A percentile compares a stretch with the other conserved stretches of the same genome.
Evolutionary conservation across 768 basidiomycete species (phyloP).

Genomic region (Udeniomyces megalosporus): DNA sequence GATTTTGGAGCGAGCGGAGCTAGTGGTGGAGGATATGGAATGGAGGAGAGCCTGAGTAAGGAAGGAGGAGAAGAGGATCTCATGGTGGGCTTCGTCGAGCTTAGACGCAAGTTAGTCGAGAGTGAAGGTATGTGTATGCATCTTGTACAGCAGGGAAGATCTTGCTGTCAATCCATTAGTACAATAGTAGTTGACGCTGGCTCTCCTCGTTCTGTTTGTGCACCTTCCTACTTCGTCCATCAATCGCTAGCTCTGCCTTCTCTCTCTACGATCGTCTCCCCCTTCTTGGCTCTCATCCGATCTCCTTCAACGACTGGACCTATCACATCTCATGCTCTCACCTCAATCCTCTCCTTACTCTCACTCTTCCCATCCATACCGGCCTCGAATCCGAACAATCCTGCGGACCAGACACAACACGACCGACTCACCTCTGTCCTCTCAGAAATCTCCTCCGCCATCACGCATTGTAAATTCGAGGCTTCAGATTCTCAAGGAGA

Average conservation of each 20-base stretch:
- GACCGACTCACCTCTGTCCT: constrained; percentile 35
- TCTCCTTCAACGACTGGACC: constrained; percentile 91
- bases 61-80: constrained; percentile 58
- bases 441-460: constrained; percentile 66
- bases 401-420: no score
- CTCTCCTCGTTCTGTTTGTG: constrained; percentile 48
- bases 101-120: constrained; percentile 57
- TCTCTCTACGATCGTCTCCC: constrained; percentile 50
- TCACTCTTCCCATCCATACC: constrained; percentile 18
- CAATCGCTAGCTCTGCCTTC: constrained; percentile 24
- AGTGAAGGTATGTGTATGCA: constrained; percentile 42
- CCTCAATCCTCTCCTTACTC: constrained; percentile 76
- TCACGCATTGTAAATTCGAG: constrained; percentile 95
- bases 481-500: constrained; percentile 94
- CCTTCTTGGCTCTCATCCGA: constrained; percentile 83
- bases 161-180: neutral
- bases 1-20: neutral
- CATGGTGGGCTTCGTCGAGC: constrained; percentile 74
- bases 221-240: no score
- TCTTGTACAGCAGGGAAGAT: no score
- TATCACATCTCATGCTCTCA: constrained; percentile 86
- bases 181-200: neutral
- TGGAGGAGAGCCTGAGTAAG: constrained; percentile 36
- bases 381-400: neutral
- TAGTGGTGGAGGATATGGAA: neutral